These are phyloP conservation scores for Neocallimastix lanati DNA, from an alignment of 192 early-diverging fungal genomes.

Conservation along the genomic window DNA sequence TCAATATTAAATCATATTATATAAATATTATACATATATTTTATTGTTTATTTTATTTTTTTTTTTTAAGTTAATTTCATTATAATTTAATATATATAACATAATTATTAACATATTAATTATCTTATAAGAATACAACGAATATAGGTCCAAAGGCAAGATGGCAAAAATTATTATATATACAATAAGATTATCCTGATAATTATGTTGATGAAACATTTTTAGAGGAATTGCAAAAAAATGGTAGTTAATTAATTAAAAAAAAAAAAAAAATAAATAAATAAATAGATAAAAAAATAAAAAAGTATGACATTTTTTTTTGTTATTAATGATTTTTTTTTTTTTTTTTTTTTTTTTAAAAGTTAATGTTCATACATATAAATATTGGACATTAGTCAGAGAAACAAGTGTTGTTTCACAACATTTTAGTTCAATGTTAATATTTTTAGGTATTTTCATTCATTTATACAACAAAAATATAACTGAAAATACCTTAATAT, in stretches of 20 bases:
- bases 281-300: no score
- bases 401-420: slow-evolving; percentile 62
- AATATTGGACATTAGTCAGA: slow-evolving; percentile 61
- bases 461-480: slow-evolving; percentile 38
- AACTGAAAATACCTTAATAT: slow-evolving; percentile 35
- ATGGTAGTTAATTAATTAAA: slow-evolving; percentile 23
- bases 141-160: background rate
- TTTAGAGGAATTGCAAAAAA: slow-evolving; percentile 70
- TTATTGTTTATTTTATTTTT: no score
- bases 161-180: slow-evolving; percentile 60
- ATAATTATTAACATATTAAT: no score
- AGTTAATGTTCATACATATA: slow-evolving; percentile 67
- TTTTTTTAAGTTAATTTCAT: no score
- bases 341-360: no score
- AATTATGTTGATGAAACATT: slow-evolving; percentile 83
- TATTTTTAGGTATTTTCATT: slow-evolving; percentile 81
- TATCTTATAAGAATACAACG: background rate
- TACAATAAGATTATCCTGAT: slow-evolving; percentile 75
- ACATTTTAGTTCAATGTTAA: slow-evolving; percentile 64
- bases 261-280: no score
- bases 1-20: no score
- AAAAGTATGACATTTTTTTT: no score
- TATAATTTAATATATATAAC: no score
- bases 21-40: no score
- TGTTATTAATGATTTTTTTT: no score